phyloP scores from a whole-genome alignment of 129 eudicot genomes.

The Heracleum sosnowskyi region DNA sequence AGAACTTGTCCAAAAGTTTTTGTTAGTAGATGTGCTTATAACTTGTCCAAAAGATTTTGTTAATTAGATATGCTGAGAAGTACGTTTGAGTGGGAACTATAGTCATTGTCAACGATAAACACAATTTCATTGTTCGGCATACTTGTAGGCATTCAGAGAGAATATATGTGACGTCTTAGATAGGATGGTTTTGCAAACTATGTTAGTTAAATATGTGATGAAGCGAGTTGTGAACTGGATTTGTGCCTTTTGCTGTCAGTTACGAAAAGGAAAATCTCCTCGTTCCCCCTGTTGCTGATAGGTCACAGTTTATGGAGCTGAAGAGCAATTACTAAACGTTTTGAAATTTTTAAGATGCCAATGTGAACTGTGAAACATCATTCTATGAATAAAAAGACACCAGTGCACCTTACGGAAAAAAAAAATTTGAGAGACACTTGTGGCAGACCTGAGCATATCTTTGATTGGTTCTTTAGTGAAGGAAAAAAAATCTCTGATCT shows the following conservation, averaged over 20 bases:
- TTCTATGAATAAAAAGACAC: neutral
- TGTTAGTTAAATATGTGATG: neutral
- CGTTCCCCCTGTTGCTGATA: neutral
- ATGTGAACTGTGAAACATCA: neutral
- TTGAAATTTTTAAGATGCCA: neutral
- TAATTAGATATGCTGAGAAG: neutral
- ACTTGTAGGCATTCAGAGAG: neutral
- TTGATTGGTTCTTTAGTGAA: too few relatives aligned
- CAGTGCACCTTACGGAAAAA: too few relatives aligned
- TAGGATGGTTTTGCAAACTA: neutral
- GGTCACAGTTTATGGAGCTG: conserved; percentile 2
- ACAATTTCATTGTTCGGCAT: neutral
- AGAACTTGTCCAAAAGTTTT: too few relatives aligned
- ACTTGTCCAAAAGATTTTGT: neutral
- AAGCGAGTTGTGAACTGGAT: neutral
- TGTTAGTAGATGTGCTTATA: neutral
- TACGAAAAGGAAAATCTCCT: neutral
- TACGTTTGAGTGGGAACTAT: neutral
- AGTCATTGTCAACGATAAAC: neutral
- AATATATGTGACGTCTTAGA: neutral
- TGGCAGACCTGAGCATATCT: neutral
- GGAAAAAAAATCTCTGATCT: too few relatives aligned
- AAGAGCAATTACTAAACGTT: neutral
- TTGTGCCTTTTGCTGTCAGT: neutral
- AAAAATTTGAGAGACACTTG: neutral